Evolutionary conservation across 1,139 yeast genomes (phyloP), one percentile per base, ranked within the genome.

Genomic region (Williopsis jadinii): DNA sequence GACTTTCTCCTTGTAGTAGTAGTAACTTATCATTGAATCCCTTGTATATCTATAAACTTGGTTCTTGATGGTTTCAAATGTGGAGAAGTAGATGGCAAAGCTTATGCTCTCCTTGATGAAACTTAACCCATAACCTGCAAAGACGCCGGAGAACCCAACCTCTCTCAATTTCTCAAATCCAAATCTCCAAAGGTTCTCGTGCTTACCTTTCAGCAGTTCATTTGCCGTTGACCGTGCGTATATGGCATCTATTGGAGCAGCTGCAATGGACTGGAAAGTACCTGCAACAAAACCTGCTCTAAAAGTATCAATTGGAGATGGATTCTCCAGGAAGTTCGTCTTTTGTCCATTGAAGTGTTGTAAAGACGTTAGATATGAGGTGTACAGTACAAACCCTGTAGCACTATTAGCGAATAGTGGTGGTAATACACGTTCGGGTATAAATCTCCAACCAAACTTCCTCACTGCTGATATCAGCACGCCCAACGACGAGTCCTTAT

Each of bases 181-280:
- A 61, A 86, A 90, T 31, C 66, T 63, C 95, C 96, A 86, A 45
- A 88, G 60, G 44, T 84, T 81, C 41, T 75, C 76, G 58, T 84
- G 85, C 32, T 73, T 70, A 5, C 88, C 86, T 42, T 72, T 72
- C 26, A 87, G 62, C 48, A 87, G 65, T 51, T 86, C 95, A 6
- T 83, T 74, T 1, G 87, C 83, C 2, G 80, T 71, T 56, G 88
- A 84, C 51, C 97, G 70, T 1, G 95, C 78, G 54, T 84, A 85
- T 8, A 90, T 80, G 9, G 97, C 96, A 62, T 90, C 97, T 3
- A 90, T 73, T 0, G 97, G 97, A 2, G 97, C 95, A 1, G 96
- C 95, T 1, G 88, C 92, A n/a, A 86, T 64, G 13, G 95, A 84
- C 54, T 92, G 96, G 11, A 80, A 77, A 0, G 81, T 77, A 1